A percentile compares a stretch with the other conserved stretches of the same genome.
phyloP scores from a whole-genome alignment of 208 protist species.

The Crithidia thermophila region DNA sequence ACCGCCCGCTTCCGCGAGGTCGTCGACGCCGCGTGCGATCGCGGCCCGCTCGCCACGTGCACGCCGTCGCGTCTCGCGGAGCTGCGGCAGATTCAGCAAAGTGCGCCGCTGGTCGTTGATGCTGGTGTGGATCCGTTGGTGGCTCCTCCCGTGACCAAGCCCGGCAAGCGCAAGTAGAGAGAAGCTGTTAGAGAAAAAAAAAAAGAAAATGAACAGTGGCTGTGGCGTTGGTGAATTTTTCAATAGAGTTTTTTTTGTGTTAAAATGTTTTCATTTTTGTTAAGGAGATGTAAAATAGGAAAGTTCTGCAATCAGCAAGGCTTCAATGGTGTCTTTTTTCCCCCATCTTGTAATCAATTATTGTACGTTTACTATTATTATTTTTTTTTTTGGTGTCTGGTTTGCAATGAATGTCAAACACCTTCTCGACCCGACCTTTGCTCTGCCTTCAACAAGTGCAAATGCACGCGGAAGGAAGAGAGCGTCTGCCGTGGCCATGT shows the following conservation, averaged over 20 bases:
- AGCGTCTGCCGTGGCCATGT: too few species aligned
- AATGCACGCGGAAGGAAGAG: too few species aligned
- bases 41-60: slow-evolving; percentile 65
- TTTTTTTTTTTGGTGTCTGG: too few species aligned
- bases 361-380: too few species aligned
- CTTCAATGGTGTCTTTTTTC: too few species aligned
- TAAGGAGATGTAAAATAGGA: too few species aligned
- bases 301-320: too few species aligned
- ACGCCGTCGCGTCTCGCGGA: slow-evolving; percentile 43
- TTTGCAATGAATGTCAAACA: too few species aligned
- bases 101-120: slow-evolving; percentile 61
- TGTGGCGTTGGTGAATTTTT: too few species aligned
- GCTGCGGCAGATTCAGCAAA: slow-evolving; percentile 51
- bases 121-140: slow-evolving; percentile 41
- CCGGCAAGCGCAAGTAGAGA: slow-evolving; percentile 28
- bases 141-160: slow-evolving; percentile 36
- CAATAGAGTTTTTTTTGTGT: neutral
- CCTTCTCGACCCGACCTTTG: neutral
- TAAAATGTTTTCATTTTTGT: neutral
- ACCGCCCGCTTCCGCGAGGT: slow-evolving; percentile 26
- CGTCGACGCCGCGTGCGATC: slow-evolving; percentile 53
- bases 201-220: too few species aligned
- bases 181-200: too few species aligned
- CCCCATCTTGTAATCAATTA: too few species aligned
- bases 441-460: neutral